Percentiles rank a stretch among this genome's conserved stretches.
Conservation (phyloP, 331 rosid genomes). For the Dryas integrifolia region DNA sequence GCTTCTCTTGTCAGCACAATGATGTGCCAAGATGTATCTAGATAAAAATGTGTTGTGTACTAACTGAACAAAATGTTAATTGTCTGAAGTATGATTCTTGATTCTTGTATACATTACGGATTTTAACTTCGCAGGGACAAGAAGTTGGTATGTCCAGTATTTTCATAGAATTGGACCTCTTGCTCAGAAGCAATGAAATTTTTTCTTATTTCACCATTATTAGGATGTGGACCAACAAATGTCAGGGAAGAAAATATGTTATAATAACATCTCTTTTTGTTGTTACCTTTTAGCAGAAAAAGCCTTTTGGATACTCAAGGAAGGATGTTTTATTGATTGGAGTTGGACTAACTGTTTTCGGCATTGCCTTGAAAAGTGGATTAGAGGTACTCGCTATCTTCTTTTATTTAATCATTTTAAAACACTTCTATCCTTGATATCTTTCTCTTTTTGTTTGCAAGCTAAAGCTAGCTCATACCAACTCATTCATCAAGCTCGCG, state of each 20-base stretch:
- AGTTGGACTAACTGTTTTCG: slow-evolving; percentile 70
- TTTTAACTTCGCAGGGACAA: neutral
- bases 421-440: neutral
- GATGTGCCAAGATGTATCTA: neutral
- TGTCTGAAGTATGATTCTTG: neutral
- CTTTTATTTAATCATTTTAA: slow-evolving; percentile 3
- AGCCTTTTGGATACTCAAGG: slow-evolving; percentile 82
- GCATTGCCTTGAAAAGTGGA: slow-evolving; percentile 80
- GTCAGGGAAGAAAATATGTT: neutral
- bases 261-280: neutral
- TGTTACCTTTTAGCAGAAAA: slow-evolving; percentile 35
- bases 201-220: too few species aligned
- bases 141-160: neutral
- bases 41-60: neutral
- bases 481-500: too few species aligned
- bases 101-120: neutral
- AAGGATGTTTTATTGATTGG: slow-evolving; percentile 94
- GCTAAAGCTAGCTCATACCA: neutral
- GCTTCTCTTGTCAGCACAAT: neutral
- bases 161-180: slow-evolving; percentile 8
- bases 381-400: slow-evolving; percentile 56
- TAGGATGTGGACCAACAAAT: too few species aligned
- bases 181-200: neutral
- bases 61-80: neutral
- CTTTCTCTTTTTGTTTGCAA: neutral